Evolutionary conservation across 208 protist genomes (phyloP).

Genomic region (Tritrichomonas musculus): DNA sequence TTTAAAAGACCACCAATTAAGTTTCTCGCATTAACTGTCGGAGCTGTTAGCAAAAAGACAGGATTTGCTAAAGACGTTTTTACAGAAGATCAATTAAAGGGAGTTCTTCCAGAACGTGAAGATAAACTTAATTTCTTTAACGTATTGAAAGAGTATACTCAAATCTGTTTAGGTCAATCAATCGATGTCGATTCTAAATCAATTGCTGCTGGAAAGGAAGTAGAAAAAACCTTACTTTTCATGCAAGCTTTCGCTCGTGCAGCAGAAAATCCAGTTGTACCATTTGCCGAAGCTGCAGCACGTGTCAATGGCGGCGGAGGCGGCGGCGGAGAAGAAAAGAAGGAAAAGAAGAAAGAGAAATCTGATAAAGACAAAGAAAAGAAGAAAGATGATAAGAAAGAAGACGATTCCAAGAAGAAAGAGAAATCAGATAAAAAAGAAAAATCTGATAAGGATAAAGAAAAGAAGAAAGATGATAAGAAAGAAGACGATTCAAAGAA

Average conservation of each 20-base stretch:
- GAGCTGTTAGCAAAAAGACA: neutral
- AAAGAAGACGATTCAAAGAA: neutral
- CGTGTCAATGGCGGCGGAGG: neutral
- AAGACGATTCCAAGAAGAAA: neutral
- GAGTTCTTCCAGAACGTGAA: neutral
- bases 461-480: neutral
- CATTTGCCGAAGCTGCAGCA: neutral
- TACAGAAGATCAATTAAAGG: constrained; percentile 6
- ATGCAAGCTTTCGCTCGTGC: neutral
- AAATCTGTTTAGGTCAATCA: neutral
- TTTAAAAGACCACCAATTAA: constrained; percentile 20
- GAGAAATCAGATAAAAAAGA: neutral
- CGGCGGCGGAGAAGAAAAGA: too few species aligned
- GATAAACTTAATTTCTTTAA: constrained; percentile 29
- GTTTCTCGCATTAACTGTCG: neutral
- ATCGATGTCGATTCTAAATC: neutral
- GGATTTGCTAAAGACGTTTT: neutral
- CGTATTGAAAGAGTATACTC: neutral
- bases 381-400: neutral
- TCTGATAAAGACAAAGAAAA: neutral
- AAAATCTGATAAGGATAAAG: neutral
- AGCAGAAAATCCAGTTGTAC: neutral
- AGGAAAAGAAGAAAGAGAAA: neutral
- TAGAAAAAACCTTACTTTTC: neutral
- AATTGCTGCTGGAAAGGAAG: constrained; percentile 7